These are phyloP conservation scores for Paraglomus brasilianum DNA, from an alignment of 192 early-diverging fungal species.

Conservation along the genomic window DNA sequence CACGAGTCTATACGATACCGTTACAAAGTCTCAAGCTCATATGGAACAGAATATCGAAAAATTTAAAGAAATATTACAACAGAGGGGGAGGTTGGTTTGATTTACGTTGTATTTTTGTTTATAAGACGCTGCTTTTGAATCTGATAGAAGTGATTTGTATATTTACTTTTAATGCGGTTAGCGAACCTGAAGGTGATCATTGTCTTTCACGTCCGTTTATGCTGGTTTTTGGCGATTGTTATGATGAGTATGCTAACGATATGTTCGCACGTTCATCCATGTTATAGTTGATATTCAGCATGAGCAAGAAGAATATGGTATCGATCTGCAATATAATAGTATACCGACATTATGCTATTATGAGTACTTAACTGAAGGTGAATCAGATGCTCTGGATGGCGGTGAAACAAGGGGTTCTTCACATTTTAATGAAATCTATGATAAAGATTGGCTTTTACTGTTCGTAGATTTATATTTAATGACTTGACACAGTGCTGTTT, in stretches of 20 bases:
- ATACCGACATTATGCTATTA: slow-evolving; percentile 21
- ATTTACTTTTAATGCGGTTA: too few relatives aligned
- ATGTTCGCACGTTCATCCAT: too few relatives aligned
- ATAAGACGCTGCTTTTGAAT: too few relatives aligned
- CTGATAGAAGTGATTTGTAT: too few relatives aligned
- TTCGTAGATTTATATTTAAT: too few relatives aligned
- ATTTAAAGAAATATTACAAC: slow-evolving; percentile 18
- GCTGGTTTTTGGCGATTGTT: too few relatives aligned
- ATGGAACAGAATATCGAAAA: background rate
- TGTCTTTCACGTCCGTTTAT: too few relatives aligned
- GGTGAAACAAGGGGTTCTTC: background rate
- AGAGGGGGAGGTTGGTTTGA: slow-evolving; percentile 6
- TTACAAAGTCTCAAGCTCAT: slow-evolving; percentile 8
- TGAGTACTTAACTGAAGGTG: slow-evolving; percentile 12
- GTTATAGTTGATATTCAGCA: background rate
- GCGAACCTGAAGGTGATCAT: too few relatives aligned
- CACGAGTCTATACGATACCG: slow-evolving; percentile 12
- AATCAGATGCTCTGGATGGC: background rate
- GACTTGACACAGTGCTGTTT: too few relatives aligned
- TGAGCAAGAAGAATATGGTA: slow-evolving; percentile 20
- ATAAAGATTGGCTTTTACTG: slow-evolving; percentile 56
- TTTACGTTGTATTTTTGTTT: background rate
- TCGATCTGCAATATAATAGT: slow-evolving; percentile 11
- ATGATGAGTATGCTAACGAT: too few relatives aligned
- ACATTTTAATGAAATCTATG: slow-evolving; percentile 8